Evolutionary conservation across 257 asterid genomes (phyloP), one percentile per base, ranked within the genome.

Genomic region (Scutellaria galericulata): DNA sequence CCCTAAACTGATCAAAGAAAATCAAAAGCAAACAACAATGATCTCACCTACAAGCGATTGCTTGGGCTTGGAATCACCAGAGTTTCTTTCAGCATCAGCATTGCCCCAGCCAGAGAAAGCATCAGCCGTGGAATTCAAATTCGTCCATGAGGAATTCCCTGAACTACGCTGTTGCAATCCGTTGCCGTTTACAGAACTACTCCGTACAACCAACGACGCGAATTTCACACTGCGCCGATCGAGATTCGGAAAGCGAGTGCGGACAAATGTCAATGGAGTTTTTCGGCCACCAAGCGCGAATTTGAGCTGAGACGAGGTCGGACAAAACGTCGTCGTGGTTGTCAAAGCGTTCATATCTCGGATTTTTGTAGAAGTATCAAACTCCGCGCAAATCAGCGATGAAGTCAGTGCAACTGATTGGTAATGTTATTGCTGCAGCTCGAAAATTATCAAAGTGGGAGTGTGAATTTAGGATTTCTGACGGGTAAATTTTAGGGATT

Each of bases 221-320:
- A 74, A 82, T 42, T 71, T 74, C 78, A 65, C 75, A 20, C 73
- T 57, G 42, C 86, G 82, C 64, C 82, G 81, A 72, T 78, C 86
- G 52, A 81, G 41, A 79, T 79, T 80, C 75, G 77, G 87, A 12
- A 77, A 69, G 37, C 91, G 88, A 60, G 77, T 52, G 66, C 72
- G 76, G 12, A 75, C 75, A 54, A 81, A 70, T 15, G 79, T 39
- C 50, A 71, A 31, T 4, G 84, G 79, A 37, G 77, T 44, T 74
- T 61, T 92, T 71, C 86, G 83, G 80, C 83, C 24, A 64, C 75
- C 79, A 77, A 92, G 71, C 0, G 97, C 90, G 74, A 90, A 81
- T 71, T 93, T 91, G 79, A 94, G 98, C 92, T 94, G 99, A 75
- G 78, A 86, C 22, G 96, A 93, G 66, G 80, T 85, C 62, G 98